Evolutionary conservation across 495 filamentous ascomycete species (phyloP).

Genomic region (Hypoxylon rickii): DNA sequence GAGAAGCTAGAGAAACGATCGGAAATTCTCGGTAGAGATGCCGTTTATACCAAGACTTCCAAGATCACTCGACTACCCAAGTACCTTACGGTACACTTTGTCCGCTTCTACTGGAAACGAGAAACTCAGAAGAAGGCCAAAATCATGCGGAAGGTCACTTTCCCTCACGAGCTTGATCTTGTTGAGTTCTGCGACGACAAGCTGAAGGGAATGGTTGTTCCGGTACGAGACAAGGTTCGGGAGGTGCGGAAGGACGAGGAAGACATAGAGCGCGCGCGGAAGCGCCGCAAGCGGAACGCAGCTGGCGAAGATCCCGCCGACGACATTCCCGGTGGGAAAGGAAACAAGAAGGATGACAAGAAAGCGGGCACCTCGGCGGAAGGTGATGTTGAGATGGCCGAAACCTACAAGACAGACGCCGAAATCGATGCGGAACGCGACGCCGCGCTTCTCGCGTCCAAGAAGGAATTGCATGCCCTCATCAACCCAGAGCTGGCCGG

Average conservation of each 20-base stretch:
- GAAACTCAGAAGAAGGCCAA: slow-evolving; percentile 97
- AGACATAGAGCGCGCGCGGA: slow-evolving; percentile 84
- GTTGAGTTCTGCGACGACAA: slow-evolving; percentile 96
- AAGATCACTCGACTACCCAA: slow-evolving; percentile 88
- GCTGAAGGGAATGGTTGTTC: slow-evolving; percentile 78
- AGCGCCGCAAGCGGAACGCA: slow-evolving; percentile 79
- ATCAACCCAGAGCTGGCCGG: slow-evolving; percentile 71
- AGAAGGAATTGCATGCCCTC: slow-evolving; percentile 80
- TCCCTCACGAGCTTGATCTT: slow-evolving; percentile 88
- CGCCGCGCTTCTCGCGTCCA: slow-evolving; percentile 71
- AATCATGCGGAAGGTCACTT: slow-evolving; percentile 98
- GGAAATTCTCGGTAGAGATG: slow-evolving; percentile 73
- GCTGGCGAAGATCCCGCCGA: slow-evolving; percentile 59
- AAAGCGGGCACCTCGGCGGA: slow-evolving; percentile 43
- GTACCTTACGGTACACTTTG: slow-evolving; percentile 95
- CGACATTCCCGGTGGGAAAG: slow-evolving; percentile 45
- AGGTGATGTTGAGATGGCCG: slow-evolving; percentile 72
- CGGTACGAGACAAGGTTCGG: slow-evolving; percentile 90
- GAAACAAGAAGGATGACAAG: slow-evolving; percentile 57
- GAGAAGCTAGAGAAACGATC: slow-evolving; percentile 93
- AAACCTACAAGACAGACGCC: slow-evolving; percentile 86
- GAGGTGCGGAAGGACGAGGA: slow-evolving; percentile 94
- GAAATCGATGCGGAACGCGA: slow-evolving; percentile 84
- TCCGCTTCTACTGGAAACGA: slow-evolving; percentile 97
- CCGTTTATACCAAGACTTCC: slow-evolving; percentile 85